Evolutionary conservation across 1,139 yeast species (phyloP).

Genomic region (Scheffersomyces segobiensis): DNA sequence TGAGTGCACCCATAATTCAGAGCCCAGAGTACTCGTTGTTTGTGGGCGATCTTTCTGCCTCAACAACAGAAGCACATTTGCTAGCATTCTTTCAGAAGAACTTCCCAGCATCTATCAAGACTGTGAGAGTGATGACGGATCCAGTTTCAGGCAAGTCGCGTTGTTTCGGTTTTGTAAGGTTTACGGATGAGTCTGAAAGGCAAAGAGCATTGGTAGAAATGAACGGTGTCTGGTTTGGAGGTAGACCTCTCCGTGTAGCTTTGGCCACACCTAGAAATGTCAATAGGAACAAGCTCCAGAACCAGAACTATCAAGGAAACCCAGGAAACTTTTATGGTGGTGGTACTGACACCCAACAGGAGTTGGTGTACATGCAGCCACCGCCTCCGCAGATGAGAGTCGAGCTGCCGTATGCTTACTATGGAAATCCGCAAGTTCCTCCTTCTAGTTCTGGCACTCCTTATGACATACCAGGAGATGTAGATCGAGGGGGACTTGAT

Average conservation of each 20-base stretch:
- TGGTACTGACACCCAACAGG: constrained; percentile 3
- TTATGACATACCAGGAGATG: background rate
- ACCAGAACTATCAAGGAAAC: background rate
- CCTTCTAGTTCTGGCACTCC: constrained; percentile 1
- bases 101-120: constrained; percentile 61
- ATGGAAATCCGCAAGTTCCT: constrained; percentile 3
- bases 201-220: constrained; percentile 65
- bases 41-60: constrained; percentile 78
- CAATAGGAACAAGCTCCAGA: constrained; percentile 4
- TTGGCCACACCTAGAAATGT: constrained; percentile 58
- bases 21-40: constrained; percentile 62
- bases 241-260: constrained; percentile 73
- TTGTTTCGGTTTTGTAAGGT: constrained; percentile 77
- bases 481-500: background rate
- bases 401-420: constrained; percentile 5
- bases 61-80: constrained; percentile 69
- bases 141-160: constrained; percentile 70
- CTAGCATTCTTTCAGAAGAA: constrained; percentile 64
- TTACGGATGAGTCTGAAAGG: constrained; percentile 62
- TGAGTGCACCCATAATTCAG: constrained; percentile 51
- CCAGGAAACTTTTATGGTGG: constrained; percentile 1
- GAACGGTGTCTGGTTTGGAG: constrained; percentile 76
- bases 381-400: constrained; percentile 4
- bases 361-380: constrained; percentile 7
- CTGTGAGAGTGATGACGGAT: constrained; percentile 76